A percentile compares a stretch with the other conserved stretches of the same genome.
Evolutionary conservation across 768 basidiomycete genomes (phyloP).

Genomic region (Suillus hirtellus): DNA sequence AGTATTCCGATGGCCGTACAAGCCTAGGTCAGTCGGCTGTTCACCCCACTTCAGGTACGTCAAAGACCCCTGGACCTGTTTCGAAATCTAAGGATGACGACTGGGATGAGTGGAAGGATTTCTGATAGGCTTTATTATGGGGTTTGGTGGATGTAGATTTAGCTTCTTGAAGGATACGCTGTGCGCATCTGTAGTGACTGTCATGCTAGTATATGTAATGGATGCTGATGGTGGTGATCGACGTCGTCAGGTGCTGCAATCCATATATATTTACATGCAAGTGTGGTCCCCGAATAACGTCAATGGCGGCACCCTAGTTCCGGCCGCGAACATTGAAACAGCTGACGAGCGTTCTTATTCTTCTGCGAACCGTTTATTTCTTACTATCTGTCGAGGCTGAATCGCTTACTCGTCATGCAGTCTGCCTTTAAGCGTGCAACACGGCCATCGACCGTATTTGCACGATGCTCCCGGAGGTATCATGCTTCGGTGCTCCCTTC

Average conservation of each 20-base stretch:
- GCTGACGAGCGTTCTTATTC: background rate
- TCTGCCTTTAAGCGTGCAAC: slow-evolving; percentile 17
- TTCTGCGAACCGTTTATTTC: background rate
- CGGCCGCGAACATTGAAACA: slow-evolving; percentile 4
- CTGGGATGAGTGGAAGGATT: slow-evolving; percentile 85
- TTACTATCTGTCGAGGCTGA: background rate
- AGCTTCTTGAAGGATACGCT: background rate
- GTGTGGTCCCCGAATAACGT: background rate
- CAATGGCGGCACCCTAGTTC: background rate
- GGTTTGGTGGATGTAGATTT: background rate
- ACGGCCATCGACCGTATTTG: slow-evolving; percentile 8
- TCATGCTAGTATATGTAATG: background rate
- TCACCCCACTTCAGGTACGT: slow-evolving; percentile 12
- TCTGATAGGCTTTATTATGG: slow-evolving; percentile 43
- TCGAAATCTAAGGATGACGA: slow-evolving; percentile 47
- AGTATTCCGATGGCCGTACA: slow-evolving; percentile 27
- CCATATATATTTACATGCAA: background rate
- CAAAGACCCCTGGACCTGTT: slow-evolving; percentile 23
- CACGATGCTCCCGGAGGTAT: slow-evolving; percentile 40
- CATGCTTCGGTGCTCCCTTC: slow-evolving; percentile 78
- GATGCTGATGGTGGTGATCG: background rate
- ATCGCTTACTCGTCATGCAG: slow-evolving; percentile 13
- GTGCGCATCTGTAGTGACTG: background rate
- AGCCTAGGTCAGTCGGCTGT: slow-evolving; percentile 17
- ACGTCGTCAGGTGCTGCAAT: background rate